phyloP scores from a whole-genome alignment of 805 yeast species.

The Yamadazyma takamatsuzukensis region DNA sequence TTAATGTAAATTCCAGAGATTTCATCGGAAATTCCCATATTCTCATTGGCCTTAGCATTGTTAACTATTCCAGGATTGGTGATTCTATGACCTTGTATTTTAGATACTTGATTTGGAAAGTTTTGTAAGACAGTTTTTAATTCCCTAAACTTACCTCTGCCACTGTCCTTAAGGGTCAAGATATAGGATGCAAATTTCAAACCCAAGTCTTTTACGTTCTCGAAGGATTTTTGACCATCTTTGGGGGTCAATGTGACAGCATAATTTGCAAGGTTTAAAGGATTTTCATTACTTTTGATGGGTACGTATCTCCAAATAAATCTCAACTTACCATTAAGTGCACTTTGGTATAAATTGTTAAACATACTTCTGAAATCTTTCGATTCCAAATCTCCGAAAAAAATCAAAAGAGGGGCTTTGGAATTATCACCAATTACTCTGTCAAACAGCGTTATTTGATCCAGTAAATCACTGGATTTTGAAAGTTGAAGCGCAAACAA shows the following conservation, averaged over 20 bases:
- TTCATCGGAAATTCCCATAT: slow-evolving; percentile 34
- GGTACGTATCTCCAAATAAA: slow-evolving; percentile 76
- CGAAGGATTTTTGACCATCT: slow-evolving; percentile 48
- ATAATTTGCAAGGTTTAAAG: slow-evolving; percentile 51
- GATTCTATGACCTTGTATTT: slow-evolving; percentile 3
- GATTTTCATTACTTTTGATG: slow-evolving; percentile 5
- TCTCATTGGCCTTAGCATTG: slow-evolving; percentile 15
- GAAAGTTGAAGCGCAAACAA: slow-evolving; percentile 73
- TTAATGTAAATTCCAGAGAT: slow-evolving; percentile 60
- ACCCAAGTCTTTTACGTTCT: slow-evolving; percentile 27
- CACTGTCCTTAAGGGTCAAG: slow-evolving; percentile 11
- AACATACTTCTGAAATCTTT: slow-evolving; percentile 54
- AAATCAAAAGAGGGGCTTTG: slow-evolving; percentile 49
- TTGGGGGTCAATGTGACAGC: slow-evolving; percentile 50
- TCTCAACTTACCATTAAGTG: slow-evolving; percentile 60
- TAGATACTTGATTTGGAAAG: slow-evolving; percentile 43
- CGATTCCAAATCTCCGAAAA: slow-evolving; percentile 66
- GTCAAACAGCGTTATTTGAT: slow-evolving; percentile 47
- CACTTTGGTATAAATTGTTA: slow-evolving; percentile 53
- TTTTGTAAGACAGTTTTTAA: slow-evolving; percentile 42
- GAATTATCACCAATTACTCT: slow-evolving; percentile 56
- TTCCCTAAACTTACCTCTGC: slow-evolving; percentile 24
- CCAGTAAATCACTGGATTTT: slow-evolving; percentile 17
- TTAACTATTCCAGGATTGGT: not conserved
- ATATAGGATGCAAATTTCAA: slow-evolving; percentile 41